Evolutionary conservation across 306 rosid genomes (phyloP).

Genomic region (Astragalus glycyphyllos): DNA sequence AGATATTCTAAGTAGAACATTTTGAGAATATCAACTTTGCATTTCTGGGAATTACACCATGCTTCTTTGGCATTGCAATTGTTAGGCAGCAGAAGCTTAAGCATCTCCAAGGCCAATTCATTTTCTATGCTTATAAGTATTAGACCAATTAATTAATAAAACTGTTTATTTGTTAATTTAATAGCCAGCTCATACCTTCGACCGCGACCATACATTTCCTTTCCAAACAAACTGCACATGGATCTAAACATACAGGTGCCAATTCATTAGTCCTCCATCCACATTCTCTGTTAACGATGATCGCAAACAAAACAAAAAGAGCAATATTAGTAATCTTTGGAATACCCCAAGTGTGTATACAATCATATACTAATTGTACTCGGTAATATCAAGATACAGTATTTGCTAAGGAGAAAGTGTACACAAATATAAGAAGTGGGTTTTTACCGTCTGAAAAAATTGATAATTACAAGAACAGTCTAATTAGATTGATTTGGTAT

Average conservation of each 20-base stretch:
- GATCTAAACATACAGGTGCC: conserved; percentile 73
- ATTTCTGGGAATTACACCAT: conserved; percentile 6
- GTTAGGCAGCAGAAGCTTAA: not conserved
- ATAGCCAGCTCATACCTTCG: conserved; percentile 65
- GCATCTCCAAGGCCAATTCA: not conserved
- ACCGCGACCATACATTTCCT: conserved; percentile 88
- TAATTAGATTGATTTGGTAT: not conserved
- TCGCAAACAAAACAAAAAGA: conserved; percentile 23
- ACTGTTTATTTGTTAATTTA: conserved; percentile 17
- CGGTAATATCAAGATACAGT: conserved; percentile 18
- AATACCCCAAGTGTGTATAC: conserved; percentile 4
- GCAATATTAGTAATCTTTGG: conserved; percentile 18
- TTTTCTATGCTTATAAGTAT: conserved; percentile 20
- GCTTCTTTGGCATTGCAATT: conserved; percentile 26
- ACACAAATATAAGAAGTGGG: conserved; percentile 1
- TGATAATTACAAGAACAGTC: not conserved
- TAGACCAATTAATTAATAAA: not conserved
- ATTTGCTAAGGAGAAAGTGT: not conserved
- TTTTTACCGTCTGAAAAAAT: not conserved
- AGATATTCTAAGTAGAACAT: conserved; percentile 7
- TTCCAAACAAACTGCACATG: conserved; percentile 95
- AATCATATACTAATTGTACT: conserved; percentile 1
- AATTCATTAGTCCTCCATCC: conserved; percentile 82
- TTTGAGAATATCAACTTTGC: conserved; percentile 21
- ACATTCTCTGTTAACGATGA: conserved; percentile 68